These are phyloP conservation scores for Xerocomus brunneocitrinus DNA, from an alignment of 768 basidiomycete species.

Conservation along the genomic window DNA sequence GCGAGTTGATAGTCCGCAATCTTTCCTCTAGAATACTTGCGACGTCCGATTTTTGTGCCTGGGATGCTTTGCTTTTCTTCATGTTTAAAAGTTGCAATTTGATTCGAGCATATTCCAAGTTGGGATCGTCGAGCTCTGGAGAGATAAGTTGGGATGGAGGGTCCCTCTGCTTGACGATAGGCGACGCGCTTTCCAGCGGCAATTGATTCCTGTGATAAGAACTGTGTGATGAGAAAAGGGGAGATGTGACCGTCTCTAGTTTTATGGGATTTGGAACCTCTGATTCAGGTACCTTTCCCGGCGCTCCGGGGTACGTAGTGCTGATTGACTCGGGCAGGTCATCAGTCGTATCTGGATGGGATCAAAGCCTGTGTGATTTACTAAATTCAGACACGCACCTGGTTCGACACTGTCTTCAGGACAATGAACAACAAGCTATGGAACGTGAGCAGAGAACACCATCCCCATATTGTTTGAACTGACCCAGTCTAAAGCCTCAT, in stretches of 20 bases:
- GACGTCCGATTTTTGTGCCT: conserved; percentile 23
- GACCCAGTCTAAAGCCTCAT: conserved; percentile 92
- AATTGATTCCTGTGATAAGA: not conserved
- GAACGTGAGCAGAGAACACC: conserved; percentile 5
- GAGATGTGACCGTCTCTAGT: conserved; percentile 39
- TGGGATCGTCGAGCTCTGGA: conserved; percentile 51
- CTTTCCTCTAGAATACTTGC: conserved; percentile 41
- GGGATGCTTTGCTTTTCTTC: conserved; percentile 31
- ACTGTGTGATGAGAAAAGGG: conserved; percentile 33
- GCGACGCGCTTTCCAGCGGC: conserved; percentile 2
- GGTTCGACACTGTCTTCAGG: conserved; percentile 52
- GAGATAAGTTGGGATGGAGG: conserved; percentile 29
- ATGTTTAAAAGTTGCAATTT: conserved; percentile 54
- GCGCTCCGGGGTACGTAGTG: conserved; percentile 2
- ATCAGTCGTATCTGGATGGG: conserved; percentile 9
- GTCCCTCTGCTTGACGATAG: conserved; percentile 5
- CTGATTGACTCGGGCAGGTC: conserved; percentile 6
- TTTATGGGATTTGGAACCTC: conserved; percentile 15
- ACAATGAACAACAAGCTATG: conserved; percentile 63
- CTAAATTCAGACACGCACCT: conserved; percentile 15
- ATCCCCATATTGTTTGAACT: conserved; percentile 17
- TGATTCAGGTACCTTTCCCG: not conserved
- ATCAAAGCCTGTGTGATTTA: not conserved
- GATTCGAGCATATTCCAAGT: conserved; percentile 55
- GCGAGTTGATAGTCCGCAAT: conserved; percentile 43